Percentiles rank a stretch among this genome's conserved stretches.
Evolutionary conservation across 305 asterid species (phyloP).

Genomic region (Plantago coronopus): DNA sequence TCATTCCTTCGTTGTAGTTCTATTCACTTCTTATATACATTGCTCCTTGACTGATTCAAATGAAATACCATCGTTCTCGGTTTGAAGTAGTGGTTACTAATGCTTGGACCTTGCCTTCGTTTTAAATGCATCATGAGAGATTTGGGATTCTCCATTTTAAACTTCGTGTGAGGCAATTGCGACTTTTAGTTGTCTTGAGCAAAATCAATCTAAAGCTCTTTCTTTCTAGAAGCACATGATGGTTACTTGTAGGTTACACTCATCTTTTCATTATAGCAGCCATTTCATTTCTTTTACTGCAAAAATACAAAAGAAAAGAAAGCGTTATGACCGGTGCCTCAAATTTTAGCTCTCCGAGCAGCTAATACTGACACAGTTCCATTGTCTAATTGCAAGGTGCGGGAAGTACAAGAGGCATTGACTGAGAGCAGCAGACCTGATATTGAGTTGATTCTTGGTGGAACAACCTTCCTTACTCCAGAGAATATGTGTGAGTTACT

Average conservation of each 20-base stretch:
- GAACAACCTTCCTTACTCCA: conserved; percentile 91
- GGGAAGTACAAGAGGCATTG: conserved; percentile 81
- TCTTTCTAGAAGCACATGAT: background rate
- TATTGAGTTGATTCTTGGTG: conserved; percentile 68
- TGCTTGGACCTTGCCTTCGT: too few species aligned
- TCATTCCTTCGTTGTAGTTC: background rate
- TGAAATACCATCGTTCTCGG: background rate
- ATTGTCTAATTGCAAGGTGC: conserved; percentile 48
- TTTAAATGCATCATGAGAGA: too few species aligned
- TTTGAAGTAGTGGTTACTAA: too few species aligned
- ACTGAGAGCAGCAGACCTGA: conserved; percentile 81
- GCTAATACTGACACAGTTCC: conserved; percentile 11
- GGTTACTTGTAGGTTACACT: background rate
- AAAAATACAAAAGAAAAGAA: background rate
- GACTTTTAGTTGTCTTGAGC: background rate
- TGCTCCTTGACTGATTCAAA: background rate
- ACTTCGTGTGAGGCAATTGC: background rate
- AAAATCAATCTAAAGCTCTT: background rate
- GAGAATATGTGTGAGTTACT: conserved; percentile 73
- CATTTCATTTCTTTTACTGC: background rate
- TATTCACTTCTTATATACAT: background rate
- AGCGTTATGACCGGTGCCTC: background rate
- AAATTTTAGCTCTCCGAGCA: background rate
- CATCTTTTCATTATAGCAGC: background rate
- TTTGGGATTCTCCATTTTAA: too few species aligned